phyloP scores from a whole-genome alignment of 2,329 filamentous ascomycete genomes.

The Calycina marina region DNA sequence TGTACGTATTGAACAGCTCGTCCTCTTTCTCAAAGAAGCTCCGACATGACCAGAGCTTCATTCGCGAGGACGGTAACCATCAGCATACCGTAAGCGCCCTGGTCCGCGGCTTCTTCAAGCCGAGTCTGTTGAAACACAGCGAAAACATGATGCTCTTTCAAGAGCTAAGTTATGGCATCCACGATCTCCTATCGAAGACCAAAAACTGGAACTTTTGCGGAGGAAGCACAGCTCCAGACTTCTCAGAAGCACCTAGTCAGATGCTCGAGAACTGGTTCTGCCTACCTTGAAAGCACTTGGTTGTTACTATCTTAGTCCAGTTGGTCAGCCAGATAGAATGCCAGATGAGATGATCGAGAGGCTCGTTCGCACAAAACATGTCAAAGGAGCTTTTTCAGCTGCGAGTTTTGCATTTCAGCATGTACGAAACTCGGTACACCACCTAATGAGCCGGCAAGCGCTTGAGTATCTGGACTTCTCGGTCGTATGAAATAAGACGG shows the following conservation, averaged over 20 bases:
- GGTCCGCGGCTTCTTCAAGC: slow-evolving; percentile 77
- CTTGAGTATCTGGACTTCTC: slow-evolving; percentile 50
- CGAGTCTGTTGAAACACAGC: slow-evolving; percentile 65
- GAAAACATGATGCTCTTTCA: slow-evolving; percentile 76
- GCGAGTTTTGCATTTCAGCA: slow-evolving; percentile 63
- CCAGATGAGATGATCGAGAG: slow-evolving; percentile 62
- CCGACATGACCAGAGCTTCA: slow-evolving; percentile 74
- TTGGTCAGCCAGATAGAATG: slow-evolving; percentile 51
- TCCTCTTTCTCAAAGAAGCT: no score
- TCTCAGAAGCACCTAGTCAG: slow-evolving; percentile 56
- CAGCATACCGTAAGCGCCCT: slow-evolving; percentile 65
- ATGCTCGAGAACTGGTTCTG: slow-evolving; percentile 70
- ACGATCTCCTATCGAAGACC: slow-evolving; percentile 48
- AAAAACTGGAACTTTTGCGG: slow-evolving; percentile 53
- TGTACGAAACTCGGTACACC: slow-evolving; percentile 70
- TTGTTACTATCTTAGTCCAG: slow-evolving; percentile 60
- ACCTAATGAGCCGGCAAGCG: slow-evolving; percentile 47
- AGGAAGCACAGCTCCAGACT: slow-evolving; percentile 49
- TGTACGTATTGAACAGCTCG: no score
- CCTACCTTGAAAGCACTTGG: slow-evolving; percentile 45
- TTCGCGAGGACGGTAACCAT: slow-evolving; percentile 58
- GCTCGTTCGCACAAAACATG: slow-evolving; percentile 62
- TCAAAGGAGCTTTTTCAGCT: slow-evolving; percentile 68
- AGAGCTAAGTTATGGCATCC: slow-evolving; percentile 56
- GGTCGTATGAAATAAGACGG: slow-evolving; percentile 59